Evolutionary conservation across 202 grass and related monocot species (phyloP).

Genomic region (Setaria viridis): DNA sequence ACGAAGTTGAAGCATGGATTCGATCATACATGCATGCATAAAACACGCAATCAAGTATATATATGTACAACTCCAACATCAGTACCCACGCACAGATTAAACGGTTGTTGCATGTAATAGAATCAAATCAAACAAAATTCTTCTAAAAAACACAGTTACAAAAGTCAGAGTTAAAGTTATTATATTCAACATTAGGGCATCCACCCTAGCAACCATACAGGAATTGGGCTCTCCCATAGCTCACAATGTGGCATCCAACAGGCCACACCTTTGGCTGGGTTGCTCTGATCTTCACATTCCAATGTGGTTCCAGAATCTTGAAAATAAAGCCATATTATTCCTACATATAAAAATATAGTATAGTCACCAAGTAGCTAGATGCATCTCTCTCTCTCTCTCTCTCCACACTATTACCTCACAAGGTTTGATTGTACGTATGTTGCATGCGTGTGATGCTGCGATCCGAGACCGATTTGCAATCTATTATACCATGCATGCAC

Average conservation of each 20-base stretch:
- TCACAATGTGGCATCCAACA: slow-evolving; percentile 34
- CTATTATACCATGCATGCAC: neutral
- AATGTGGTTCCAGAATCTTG: slow-evolving; percentile 26
- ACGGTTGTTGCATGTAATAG: neutral
- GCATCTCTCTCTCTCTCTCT: neutral
- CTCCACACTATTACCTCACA: neutral
- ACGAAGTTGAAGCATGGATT: neutral
- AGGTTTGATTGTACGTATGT: neutral
- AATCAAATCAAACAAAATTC: slow-evolving; percentile 23
- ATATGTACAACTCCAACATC: neutral
- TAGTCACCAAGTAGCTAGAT: slow-evolving; percentile 9
- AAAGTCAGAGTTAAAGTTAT: slow-evolving; percentile 36
- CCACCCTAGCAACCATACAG: slow-evolving; percentile 5
- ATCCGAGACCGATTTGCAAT: neutral
- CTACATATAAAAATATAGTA: slow-evolving; percentile 1
- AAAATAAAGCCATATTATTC: slow-evolving; percentile 33
- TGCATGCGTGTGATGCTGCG: neutral
- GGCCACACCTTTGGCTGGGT: slow-evolving; percentile 11
- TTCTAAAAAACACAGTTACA: neutral
- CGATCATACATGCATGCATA: slow-evolving; percentile 20
- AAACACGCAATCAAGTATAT: neutral
- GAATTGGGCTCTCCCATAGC: slow-evolving; percentile 11
- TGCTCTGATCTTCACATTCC: slow-evolving; percentile 28
- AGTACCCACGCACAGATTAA: neutral
- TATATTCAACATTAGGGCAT: slow-evolving; percentile 11